phyloP scores from a whole-genome alignment of 202 grass and related monocot genomes.

The Setaria viridis region DNA sequence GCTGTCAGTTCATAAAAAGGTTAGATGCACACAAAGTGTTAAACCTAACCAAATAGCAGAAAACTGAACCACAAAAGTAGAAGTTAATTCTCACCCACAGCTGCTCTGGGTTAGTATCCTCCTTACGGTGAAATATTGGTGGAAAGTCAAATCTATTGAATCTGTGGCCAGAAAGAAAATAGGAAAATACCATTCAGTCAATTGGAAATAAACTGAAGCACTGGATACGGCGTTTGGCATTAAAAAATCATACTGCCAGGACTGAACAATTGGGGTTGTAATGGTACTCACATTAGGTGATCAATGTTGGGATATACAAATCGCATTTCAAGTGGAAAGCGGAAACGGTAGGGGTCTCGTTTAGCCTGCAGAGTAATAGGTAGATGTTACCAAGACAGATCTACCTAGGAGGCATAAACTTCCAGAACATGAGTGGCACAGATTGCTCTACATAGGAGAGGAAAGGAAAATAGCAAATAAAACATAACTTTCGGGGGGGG shows the following conservation, averaged over 20 bases:
- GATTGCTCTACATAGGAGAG: neutral
- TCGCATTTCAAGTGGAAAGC: conserved; percentile 94
- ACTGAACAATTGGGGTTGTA: neutral
- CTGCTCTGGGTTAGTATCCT: conserved; percentile 83
- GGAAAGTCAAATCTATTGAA: conserved; percentile 96
- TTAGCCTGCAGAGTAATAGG: conserved; percentile 70
- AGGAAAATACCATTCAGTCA: neutral
- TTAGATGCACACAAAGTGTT: conserved; percentile 29
- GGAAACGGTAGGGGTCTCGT: conserved; percentile 86
- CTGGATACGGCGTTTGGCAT: neutral
- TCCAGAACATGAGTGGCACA: neutral
- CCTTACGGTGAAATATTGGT: conserved; percentile 92
- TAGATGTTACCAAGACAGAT: neutral
- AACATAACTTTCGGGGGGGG: neutral
- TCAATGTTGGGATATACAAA: conserved; percentile 94
- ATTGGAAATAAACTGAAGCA: conserved; percentile 15
- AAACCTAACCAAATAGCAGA: conserved; percentile 1
- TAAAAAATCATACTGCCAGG: conserved; percentile 19
- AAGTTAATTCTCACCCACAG: conserved; percentile 66
- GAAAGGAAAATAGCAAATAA: neutral
- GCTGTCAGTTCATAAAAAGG: conserved; percentile 53
- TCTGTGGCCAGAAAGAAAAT: conserved; percentile 54
- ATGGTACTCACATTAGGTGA: conserved; percentile 82
- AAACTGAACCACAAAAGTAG: conserved; percentile 18
- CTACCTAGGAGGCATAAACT: conserved; percentile 3